Evolutionary conservation across 2,329 filamentous ascomycete genomes (phyloP).

Genomic region (Cercospora janseana): DNA sequence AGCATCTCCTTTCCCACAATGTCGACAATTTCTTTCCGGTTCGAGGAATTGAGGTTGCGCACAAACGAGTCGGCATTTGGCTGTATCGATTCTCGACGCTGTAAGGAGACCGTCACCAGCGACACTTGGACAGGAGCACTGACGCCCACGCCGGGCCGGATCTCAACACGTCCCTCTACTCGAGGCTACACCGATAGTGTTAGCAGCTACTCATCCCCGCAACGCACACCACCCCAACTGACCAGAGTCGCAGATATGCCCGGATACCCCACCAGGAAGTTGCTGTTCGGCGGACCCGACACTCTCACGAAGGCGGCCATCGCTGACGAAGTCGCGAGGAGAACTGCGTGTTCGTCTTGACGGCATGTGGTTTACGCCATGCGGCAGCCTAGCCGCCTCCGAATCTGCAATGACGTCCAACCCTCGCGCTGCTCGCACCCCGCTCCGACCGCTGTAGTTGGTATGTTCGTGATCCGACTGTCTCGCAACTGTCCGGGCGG

Average conservation of each 20-base stretch:
- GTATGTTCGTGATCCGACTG: background rate
- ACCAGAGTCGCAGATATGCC: conserved; percentile 97
- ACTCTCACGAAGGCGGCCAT: conserved; percentile 84
- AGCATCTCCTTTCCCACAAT: conserved; percentile 95
- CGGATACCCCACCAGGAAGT: conserved; percentile 93
- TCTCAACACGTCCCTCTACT: conserved; percentile 97
- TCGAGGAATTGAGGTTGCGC: conserved; percentile 79
- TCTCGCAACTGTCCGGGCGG: too few species aligned
- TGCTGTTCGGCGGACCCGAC: conserved; percentile 94
- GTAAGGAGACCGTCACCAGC: conserved; percentile 88
- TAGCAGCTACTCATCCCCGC: conserved; percentile 1
- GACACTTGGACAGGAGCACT: conserved; percentile 89
- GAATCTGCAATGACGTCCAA: background rate
- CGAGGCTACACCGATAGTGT: conserved; percentile 63
- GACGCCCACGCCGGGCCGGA: conserved; percentile 78
- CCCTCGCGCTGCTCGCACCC: conserved; percentile 1
- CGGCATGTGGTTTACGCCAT: conserved; percentile 24
- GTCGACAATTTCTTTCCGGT: conserved; percentile 85
- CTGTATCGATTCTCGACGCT: conserved; percentile 92
- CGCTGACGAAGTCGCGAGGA: conserved; percentile 17
- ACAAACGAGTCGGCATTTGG: conserved; percentile 91
- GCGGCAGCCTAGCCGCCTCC: conserved; percentile 18
- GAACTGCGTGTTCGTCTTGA: conserved; percentile 18
- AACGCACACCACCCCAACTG: conserved; percentile 45
- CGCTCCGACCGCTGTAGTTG: background rate